Conservation (phyloP, 2,329 filamentous ascomycete genomes). For the Chaetomiaceae sp. region DNA sequence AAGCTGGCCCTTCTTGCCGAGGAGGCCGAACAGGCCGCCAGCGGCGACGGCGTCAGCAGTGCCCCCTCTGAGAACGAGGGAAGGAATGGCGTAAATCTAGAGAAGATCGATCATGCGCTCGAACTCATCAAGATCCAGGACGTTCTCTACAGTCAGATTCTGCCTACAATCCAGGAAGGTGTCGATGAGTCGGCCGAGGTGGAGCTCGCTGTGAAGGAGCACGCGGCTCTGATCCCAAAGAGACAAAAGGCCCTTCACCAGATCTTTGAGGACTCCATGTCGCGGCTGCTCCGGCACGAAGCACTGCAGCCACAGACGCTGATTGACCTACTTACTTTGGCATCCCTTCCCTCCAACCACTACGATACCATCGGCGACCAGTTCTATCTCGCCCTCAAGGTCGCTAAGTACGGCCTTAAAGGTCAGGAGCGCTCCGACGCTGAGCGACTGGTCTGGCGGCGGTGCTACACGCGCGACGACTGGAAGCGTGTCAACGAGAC, state of each 20-base stretch:
- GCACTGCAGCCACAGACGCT: constrained; percentile 62
- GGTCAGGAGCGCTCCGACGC: constrained; percentile 56
- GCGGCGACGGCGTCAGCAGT: constrained; percentile 24
- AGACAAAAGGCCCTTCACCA: constrained; percentile 63
- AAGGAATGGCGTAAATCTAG: constrained; percentile 38
- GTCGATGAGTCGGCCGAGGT: constrained; percentile 77
- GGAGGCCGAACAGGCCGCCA: constrained; percentile 31
- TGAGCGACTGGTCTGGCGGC: constrained; percentile 72
- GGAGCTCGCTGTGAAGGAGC: constrained; percentile 69
- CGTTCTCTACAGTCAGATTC: constrained; percentile 65
- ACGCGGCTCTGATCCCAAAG: constrained; percentile 51
- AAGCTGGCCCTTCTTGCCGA: constrained; percentile 75
- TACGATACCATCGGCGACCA: constrained; percentile 57
- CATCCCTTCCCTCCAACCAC: constrained; percentile 46
- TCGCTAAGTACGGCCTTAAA: constrained; percentile 51
- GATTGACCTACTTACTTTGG: constrained; percentile 76
- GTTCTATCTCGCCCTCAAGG: constrained; percentile 70
- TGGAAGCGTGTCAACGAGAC: constrained; percentile 80
- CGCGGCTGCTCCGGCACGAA: constrained; percentile 65
- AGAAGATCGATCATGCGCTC: constrained; percentile 58
- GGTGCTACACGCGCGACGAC: constrained; percentile 77
- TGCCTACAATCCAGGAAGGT: constrained; percentile 62
- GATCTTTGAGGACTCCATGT: constrained; percentile 67
- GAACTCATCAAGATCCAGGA: constrained; percentile 76
- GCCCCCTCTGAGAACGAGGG: constrained; percentile 26